Conservation (phyloP, 768 basidiomycete species). For the Suillus variegatus region DNA sequence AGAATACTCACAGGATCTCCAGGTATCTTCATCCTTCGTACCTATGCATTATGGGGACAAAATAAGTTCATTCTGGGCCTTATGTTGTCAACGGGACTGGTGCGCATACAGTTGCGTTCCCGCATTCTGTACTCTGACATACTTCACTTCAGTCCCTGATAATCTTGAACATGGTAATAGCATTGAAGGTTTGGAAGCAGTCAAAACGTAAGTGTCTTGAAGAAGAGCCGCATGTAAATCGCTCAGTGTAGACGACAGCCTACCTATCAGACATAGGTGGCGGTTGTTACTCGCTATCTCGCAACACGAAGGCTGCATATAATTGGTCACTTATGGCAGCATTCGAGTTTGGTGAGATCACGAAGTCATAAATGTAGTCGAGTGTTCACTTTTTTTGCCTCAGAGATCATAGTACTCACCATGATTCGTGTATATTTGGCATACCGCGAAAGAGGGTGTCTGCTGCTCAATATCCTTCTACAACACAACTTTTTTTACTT, state of each 20-base stretch:
- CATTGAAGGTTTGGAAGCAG: neutral
- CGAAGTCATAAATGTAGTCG: neutral
- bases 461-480: neutral
- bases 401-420: conserved; percentile 2
- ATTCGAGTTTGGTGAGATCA: conserved; percentile 1
- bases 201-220: neutral
- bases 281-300: neutral
- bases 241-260: neutral
- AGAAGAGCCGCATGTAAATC: neutral
- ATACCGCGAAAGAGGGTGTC: neutral
- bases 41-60: neutral
- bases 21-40: conserved; percentile 1
- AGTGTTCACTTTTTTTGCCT: neutral
- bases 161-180: neutral
- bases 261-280: neutral
- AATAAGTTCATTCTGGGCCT: neutral
- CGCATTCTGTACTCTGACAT: neutral
- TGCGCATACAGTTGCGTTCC: neutral
- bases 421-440: neutral
- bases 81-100: neutral
- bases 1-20: neutral
- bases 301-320: neutral
- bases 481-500: conserved; percentile 1
- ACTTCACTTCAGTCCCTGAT: neutral
- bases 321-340: neutral